Base-by-base conservation (phyloP, 2,329 filamentous ascomycete species). In the Epichloe coenophiala region DNA sequence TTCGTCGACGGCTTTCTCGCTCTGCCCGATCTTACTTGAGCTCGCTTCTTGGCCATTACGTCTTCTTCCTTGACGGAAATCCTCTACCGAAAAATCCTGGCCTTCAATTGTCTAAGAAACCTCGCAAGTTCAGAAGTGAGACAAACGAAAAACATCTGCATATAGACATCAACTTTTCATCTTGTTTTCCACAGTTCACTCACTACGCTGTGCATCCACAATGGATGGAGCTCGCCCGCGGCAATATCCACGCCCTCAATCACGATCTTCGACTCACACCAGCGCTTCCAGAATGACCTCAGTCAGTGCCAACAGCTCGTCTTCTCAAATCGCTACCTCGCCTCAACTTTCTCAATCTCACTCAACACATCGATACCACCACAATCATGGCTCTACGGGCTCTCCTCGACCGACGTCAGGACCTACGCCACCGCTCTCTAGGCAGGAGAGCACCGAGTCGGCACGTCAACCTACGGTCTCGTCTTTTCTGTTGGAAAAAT, bases 401-500 rank as follows among this genome's bases (percentile, higher is more conserved):
- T 64, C 62, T 6, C 66, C 69, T 11, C 66, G 69, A 27, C 63
- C 68, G 1, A 61, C 61, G 4, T 68, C 71, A 1, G 65, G 66
- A 49, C 65, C 69, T 3, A 63, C 65, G 19, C 70, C 72, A 4
- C 66, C 65, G 37, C 55, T 72, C n/a, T 69, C 70, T 11, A 64
- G 69, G 55, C 68, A 72, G 52, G 61, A 66, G 17, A 67, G 66
- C 39, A 63, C 65, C 33, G 73, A 77, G 19, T 62, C 67, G 3
- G 56, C 61, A 4, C 67, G 68, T 15, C 69, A 67, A 42, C 61
- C 63, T 27, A 66, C 68, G 0, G 63, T 73, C 13, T 80, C 77
- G 0, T 71, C 65, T 15, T 74, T 78, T 47, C 65, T 81, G 2
- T 77, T 78, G 45, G 76, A 80, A 58, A 74, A 70, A 54, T 63